Percentiles rank a stretch among this genome's conserved stretches.
Evolutionary conservation across 805 yeast species (phyloP).

Genomic region (Candida corydali): DNA sequence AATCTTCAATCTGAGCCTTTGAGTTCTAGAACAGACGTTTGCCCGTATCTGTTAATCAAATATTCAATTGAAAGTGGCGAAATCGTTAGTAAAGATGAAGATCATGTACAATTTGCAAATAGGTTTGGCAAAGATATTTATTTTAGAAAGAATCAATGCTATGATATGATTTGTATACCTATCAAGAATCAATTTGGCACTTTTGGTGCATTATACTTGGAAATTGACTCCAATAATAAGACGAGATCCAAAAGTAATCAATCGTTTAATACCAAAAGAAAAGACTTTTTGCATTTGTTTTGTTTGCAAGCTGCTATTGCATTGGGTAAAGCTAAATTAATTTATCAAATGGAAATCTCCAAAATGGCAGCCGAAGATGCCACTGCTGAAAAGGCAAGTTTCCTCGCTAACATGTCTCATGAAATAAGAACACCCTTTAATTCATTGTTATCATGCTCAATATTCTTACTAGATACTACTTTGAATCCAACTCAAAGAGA

Average conservation of each 20-base stretch:
- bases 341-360: constrained; percentile 43
- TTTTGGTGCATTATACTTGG: constrained; percentile 28
- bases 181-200: constrained; percentile 37
- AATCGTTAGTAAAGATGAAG: constrained; percentile 32
- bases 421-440: constrained; percentile 56
- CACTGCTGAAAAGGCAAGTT: constrained; percentile 51
- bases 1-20: constrained; percentile 30
- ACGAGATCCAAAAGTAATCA: constrained; percentile 4
- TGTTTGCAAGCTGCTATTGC: constrained; percentile 53
- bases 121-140: constrained; percentile 38
- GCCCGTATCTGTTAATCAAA: constrained; percentile 38
- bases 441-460: constrained; percentile 45
- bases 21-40: constrained; percentile 35
- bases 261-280: constrained; percentile 27
- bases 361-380: constrained; percentile 47
- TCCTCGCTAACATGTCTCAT: constrained; percentile 53
- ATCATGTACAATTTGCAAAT: constrained; percentile 26
- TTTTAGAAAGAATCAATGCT: constrained; percentile 28
- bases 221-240: constrained; percentile 5
- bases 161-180: constrained; percentile 42
- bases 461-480: constrained; percentile 46
- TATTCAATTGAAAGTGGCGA: constrained; percentile 36
- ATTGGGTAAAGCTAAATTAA: constrained; percentile 43
- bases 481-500: constrained; percentile 41
- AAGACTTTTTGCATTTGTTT: constrained; percentile 39